These are phyloP conservation scores for Nicotiana undulata DNA, from an alignment of 257 asterid genomes.

Conservation along the genomic window DNA sequence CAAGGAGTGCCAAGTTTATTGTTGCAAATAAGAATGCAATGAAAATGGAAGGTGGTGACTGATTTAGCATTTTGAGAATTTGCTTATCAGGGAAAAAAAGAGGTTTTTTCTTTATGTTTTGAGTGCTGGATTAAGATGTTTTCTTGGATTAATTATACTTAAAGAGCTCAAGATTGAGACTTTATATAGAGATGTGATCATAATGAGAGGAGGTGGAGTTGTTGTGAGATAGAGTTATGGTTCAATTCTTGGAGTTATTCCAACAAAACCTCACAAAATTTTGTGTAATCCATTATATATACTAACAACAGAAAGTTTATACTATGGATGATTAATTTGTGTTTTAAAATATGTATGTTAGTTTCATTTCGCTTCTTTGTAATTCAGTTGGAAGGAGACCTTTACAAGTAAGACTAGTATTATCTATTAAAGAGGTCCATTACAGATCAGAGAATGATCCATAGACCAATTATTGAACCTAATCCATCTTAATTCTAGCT, in stretches of 20 bases:
- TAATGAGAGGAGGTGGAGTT: conserved; percentile 11
- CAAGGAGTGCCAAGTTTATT: conserved; percentile 8
- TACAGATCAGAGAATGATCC: not conserved
- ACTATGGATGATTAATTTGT: not conserved
- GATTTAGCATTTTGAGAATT: conserved; percentile 32
- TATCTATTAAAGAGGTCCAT: not conserved
- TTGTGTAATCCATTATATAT: not conserved
- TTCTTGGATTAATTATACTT: not conserved
- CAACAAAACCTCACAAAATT: not conserved
- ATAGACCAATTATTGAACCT: not conserved
- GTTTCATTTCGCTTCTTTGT: not conserved
- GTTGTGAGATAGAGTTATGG: not conserved
- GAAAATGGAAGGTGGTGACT: conserved; percentile 12
- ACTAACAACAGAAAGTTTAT: not conserved
- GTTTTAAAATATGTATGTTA: not conserved
- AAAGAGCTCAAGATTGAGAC: not conserved
- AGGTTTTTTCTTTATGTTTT: not conserved
- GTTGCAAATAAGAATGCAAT: conserved; percentile 27
- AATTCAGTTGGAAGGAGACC: not conserved
- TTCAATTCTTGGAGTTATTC: not conserved
- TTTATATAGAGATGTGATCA: conserved; percentile 1
- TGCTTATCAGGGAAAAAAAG: not conserved
- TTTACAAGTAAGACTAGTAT: not conserved
- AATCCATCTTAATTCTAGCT: not conserved
- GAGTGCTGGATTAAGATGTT: not conserved